These are phyloP conservation scores for Diutina sp. DNA, from an alignment of 1,139 yeast genomes.

Conservation along the genomic window DNA sequence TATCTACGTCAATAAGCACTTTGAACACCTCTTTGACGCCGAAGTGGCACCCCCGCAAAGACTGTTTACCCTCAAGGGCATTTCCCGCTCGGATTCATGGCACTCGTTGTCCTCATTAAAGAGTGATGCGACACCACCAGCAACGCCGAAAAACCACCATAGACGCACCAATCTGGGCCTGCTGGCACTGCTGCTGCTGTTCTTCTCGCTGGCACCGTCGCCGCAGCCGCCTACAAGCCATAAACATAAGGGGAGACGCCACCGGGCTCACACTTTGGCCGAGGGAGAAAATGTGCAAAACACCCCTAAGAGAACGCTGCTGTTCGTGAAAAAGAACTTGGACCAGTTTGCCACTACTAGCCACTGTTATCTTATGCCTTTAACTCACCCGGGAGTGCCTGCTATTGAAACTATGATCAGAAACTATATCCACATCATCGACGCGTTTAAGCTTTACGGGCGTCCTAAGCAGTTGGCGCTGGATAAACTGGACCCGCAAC, in stretches of 20 bases:
- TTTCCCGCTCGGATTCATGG: neutral
- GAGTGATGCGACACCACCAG: neutral
- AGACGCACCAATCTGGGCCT: neutral
- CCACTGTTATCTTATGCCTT: slow-evolving; percentile 38
- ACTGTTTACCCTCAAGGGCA: neutral
- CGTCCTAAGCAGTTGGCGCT: slow-evolving; percentile 38
- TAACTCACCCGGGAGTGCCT: slow-evolving; percentile 40
- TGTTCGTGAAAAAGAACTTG: neutral
- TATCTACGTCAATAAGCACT: slow-evolving; percentile 29
- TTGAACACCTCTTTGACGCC: slow-evolving; percentile 14
- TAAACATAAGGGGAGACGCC: neutral
- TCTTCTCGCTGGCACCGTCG: neutral
- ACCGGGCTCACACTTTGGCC: neutral
- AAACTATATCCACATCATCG: slow-evolving; percentile 38
- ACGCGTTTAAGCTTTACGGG: slow-evolving; percentile 42
- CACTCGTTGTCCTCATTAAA: neutral
- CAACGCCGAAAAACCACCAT: neutral
- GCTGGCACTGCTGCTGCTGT: neutral
- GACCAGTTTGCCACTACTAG: slow-evolving; percentile 18
- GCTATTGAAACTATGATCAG: slow-evolving; percentile 48
- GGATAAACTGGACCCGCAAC: slow-evolving; percentile 28
- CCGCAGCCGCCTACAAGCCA: neutral
- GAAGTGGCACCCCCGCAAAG: neutral
- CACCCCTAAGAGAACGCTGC: neutral
- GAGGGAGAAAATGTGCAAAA: neutral